These are phyloP conservation scores for Pleurotus sapidus DNA, from an alignment of 768 basidiomycete species.

Conservation along the genomic window DNA sequence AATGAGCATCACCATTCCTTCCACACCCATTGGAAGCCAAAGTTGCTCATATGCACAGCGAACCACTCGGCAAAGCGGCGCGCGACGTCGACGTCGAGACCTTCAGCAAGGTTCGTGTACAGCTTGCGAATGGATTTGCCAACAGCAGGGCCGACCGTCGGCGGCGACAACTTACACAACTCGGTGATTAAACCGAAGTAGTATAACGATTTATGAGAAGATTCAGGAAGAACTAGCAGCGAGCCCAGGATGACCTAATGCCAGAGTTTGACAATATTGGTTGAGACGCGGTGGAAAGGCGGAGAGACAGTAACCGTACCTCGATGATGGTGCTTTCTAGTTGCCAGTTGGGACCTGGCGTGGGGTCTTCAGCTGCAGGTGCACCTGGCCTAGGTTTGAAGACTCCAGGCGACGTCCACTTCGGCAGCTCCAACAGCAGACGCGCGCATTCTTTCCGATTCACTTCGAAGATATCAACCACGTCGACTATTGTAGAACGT, in stretches of 20 bases:
- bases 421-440: constrained; percentile 80
- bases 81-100: constrained; percentile 81
- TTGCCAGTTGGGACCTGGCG: constrained; percentile 74
- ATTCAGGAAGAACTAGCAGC: constrained; percentile 73
- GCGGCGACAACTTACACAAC: constrained; percentile 90
- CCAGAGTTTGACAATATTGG: not conserved
- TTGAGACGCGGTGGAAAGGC: not conserved
- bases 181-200: constrained; percentile 89
- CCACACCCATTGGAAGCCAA: constrained; percentile 98
- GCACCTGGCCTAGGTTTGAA: constrained; percentile 80
- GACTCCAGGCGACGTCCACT: constrained; percentile 79
- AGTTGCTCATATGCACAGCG: constrained; percentile 94
- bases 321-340: constrained; percentile 88
- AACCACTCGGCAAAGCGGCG: constrained; percentile 94
- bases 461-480: constrained; percentile 87
- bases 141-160: constrained; percentile 92
- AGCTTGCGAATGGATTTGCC: constrained; percentile 92
- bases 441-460: constrained; percentile 95
- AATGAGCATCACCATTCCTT: constrained; percentile 77
- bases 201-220: constrained; percentile 78
- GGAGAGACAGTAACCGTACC: constrained; percentile 34
- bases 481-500: constrained; percentile 70
- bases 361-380: constrained; percentile 45
- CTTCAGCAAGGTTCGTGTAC: constrained; percentile 76
- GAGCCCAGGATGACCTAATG: constrained; percentile 68